Conservation (phyloP, 2,329 filamentous ascomycete genomes). For the Neoascochyta sp. region DNA sequence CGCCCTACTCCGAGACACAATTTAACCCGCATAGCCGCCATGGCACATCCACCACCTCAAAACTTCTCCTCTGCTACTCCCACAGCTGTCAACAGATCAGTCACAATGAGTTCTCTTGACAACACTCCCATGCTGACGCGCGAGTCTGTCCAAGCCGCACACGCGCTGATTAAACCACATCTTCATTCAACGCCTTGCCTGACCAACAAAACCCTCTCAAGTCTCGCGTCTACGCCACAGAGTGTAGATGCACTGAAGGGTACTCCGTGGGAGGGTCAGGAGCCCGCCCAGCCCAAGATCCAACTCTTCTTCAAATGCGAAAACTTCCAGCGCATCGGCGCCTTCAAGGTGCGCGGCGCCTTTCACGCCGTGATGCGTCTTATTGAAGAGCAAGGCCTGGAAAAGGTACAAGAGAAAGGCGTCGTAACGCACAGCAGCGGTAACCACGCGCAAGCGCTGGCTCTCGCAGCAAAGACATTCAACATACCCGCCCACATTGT, state of each 20-base stretch:
- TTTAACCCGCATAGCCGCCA: no score
- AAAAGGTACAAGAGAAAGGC: conserved; percentile 55
- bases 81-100: no score
- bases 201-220: conserved; percentile 71
- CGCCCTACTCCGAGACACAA: no score
- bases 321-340: conserved; percentile 84
- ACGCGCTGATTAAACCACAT: conserved; percentile 67
- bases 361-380: conserved; percentile 79
- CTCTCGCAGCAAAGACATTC: conserved; percentile 73
- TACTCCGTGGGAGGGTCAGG: conserved; percentile 56
- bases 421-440: conserved; percentile 90
- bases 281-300: conserved; percentile 62
- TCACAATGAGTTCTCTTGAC: no score
- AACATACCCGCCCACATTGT: conserved; percentile 79
- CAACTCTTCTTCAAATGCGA: conserved; percentile 93
- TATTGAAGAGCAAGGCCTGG: conserved; percentile 52
- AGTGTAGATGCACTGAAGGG: conserved; percentile 50
- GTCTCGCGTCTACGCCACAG: conserved; percentile 70
- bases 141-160: conserved; percentile 66
- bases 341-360: conserved; percentile 88
- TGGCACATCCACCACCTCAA: no score
- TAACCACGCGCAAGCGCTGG: conserved; percentile 91
- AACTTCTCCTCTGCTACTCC: no score
- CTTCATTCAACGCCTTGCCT: conserved; percentile 82
- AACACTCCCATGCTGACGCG: no score